A percentile compares a stretch with the other conserved stretches of the same genome.
Conservation (phyloP, 2,329 filamentous ascomycete genomes). For the Pyricularia sp. region DNA sequence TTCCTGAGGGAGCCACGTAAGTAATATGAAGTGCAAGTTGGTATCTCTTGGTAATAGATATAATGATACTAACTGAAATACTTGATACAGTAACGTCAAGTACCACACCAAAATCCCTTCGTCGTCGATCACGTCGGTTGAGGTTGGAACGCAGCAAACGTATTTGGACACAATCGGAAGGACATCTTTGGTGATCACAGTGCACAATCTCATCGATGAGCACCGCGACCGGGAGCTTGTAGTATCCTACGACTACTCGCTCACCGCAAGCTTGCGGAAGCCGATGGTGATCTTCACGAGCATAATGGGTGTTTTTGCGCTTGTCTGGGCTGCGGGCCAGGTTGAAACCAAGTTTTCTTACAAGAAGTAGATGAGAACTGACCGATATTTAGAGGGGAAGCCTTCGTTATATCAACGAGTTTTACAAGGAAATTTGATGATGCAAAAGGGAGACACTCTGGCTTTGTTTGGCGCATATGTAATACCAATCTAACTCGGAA, state of each 20-base stretch:
- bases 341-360: conserved; percentile 66
- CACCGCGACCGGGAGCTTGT: conserved; percentile 71
- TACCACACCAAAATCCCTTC: conserved; percentile 61
- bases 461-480: conserved; percentile 10
- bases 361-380: conserved; percentile 18
- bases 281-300: conserved; percentile 69
- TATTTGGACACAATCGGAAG: conserved; percentile 91
- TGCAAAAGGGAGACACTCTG: conserved; percentile 5
- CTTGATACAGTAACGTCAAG: conserved; percentile 54
- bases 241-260: conserved; percentile 78
- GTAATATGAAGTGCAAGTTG: conserved; percentile 18
- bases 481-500: conserved; percentile 7
- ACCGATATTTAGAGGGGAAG: background rate
- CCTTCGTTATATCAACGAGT: background rate
- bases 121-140: conserved; percentile 44
- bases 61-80: conserved; percentile 25
- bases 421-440: background rate
- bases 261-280: conserved; percentile 66
- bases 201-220: conserved; percentile 82
- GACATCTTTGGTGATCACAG: conserved; percentile 66
- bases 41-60: background rate
- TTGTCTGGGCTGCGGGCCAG: conserved; percentile 61
- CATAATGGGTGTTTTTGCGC: conserved; percentile 58
- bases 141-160: conserved; percentile 58
- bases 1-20: conserved; percentile 83